phyloP scores from a whole-genome alignment of 176 grass and related monocot genomes.

The Aechmea fasciata region DNA sequence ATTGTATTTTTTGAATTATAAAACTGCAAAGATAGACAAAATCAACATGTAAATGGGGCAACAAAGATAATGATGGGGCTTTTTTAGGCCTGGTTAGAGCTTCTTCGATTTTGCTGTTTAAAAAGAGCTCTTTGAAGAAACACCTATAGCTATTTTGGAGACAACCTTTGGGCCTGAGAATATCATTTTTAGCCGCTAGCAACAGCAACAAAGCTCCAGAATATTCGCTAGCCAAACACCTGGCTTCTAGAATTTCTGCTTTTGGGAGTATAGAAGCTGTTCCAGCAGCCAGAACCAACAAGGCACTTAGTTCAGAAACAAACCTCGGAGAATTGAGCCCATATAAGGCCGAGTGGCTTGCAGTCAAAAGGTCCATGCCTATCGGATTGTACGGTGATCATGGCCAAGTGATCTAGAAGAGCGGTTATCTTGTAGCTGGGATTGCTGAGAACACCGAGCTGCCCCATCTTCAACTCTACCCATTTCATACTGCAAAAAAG shows the following conservation, averaged over 20 bases:
- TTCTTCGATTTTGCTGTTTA: no score
- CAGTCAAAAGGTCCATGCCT: slow-evolving; percentile 67
- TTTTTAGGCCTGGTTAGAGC: no score
- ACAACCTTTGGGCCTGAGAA: no score
- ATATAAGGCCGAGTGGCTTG: slow-evolving; percentile 91
- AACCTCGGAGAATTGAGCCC: slow-evolving; percentile 84
- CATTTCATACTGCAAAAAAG: slow-evolving; percentile 86
- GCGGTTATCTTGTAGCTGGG: slow-evolving; percentile 94
- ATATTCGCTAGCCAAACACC: no score
- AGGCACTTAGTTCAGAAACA: neutral
- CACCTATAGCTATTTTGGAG: no score
- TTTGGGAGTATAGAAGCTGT: no score
- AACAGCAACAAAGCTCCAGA: no score
- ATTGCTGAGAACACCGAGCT: slow-evolving; percentile 76
- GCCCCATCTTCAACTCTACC: slow-evolving; percentile 93
- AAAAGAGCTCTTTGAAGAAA: no score
- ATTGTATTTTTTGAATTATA: slow-evolving; percentile 79
- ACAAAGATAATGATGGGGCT: no score
- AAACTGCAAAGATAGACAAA: slow-evolving; percentile 44
- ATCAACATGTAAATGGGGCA: neutral
- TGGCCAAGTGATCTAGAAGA: slow-evolving; percentile 92
- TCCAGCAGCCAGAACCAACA: neutral
- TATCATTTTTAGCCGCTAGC: no score
- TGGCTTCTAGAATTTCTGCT: no score
- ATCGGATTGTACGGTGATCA: slow-evolving; percentile 96